Evolutionary conservation across 768 basidiomycete genomes (phyloP).

Genomic region (Hemileccinum impolitum): DNA sequence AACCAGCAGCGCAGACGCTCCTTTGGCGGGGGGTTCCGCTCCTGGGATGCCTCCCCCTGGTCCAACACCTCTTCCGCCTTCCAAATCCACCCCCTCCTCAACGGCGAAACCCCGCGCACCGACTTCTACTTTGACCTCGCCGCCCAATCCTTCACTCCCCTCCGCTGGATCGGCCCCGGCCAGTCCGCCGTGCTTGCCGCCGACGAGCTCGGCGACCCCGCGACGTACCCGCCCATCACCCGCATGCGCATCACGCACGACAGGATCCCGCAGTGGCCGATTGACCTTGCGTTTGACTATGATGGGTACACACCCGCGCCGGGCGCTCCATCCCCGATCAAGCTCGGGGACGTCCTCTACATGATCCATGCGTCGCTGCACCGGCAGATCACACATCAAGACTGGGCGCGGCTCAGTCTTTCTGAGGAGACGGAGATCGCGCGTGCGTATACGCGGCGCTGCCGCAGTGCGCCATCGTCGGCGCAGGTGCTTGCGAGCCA

Average conservation of each 20-base stretch:
- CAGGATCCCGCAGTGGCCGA: slow-evolving; percentile 56
- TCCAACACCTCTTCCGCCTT: slow-evolving; percentile 20
- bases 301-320: slow-evolving; percentile 21
- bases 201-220: slow-evolving; percentile 49
- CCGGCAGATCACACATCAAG: slow-evolving; percentile 34
- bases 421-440: slow-evolving; percentile 31
- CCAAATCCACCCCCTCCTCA: slow-evolving; percentile 36
- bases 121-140: slow-evolving; percentile 59
- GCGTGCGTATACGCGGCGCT: slow-evolving; percentile 37
- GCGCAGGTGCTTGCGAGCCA: slow-evolving; percentile 33
- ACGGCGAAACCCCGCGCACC: slow-evolving; percentile 43
- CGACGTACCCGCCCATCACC: slow-evolving; percentile 53
- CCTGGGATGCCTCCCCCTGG: slow-evolving; percentile 28
- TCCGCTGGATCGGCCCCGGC: slow-evolving; percentile 37
- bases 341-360: slow-evolving; percentile 55
- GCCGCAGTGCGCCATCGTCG: slow-evolving; percentile 26
- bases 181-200: slow-evolving; percentile 37
- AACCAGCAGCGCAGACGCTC: slow-evolving; percentile 24
- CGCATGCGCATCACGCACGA: slow-evolving; percentile 59
- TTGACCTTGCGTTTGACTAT: slow-evolving; percentile 45
- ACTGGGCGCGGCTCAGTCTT: slow-evolving; percentile 31
- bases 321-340: slow-evolving; percentile 41
- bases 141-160: slow-evolving; percentile 43
- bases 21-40: slow-evolving; percentile 23
- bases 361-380: slow-evolving; percentile 49